Conservation (phyloP, 2,329 filamentous ascomycete species). For the Trichophyton simii region DNA sequence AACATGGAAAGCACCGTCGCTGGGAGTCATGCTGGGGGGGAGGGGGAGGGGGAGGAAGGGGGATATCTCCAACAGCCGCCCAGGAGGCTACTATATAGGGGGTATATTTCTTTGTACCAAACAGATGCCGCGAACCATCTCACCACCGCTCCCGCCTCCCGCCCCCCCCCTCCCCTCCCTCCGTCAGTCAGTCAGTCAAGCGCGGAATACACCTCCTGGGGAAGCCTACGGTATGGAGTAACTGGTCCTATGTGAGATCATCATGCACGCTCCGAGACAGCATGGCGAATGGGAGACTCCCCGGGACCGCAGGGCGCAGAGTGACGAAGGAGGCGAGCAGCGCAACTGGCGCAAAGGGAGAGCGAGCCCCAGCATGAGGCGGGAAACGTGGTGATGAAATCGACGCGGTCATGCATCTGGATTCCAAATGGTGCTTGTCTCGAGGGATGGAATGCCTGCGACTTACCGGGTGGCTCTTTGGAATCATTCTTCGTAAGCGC, state of each 20-base stretch:
- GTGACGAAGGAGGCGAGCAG: not conserved
- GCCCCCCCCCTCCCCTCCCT: no score
- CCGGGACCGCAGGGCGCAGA: no score
- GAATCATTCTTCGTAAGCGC: slow-evolving; percentile 10
- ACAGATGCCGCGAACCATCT: not conserved
- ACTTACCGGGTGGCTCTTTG: slow-evolving; percentile 11
- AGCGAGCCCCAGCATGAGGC: not conserved
- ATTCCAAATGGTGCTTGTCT: not conserved
- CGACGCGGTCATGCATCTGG: not conserved
- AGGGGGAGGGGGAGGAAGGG: not conserved
- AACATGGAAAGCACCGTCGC: not conserved
- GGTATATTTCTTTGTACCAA: not conserved
- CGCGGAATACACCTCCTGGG: no score
- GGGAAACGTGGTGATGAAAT: not conserved
- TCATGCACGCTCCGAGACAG: not conserved
- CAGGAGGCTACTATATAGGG: not conserved
- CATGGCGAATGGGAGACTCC: no score
- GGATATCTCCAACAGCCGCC: not conserved
- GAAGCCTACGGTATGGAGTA: no score
- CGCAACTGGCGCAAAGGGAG: not conserved
- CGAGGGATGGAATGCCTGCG: not conserved
- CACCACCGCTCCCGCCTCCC: not conserved
- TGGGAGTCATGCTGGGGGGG: not conserved
- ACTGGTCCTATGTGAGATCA: not conserved
- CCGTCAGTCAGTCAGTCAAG: no score